Percentiles rank a stretch among this genome's conserved stretches.
Evolutionary conservation across 1,284 basidiomycete genomes (phyloP).

Genomic region (Sparassis latifolia): DNA sequence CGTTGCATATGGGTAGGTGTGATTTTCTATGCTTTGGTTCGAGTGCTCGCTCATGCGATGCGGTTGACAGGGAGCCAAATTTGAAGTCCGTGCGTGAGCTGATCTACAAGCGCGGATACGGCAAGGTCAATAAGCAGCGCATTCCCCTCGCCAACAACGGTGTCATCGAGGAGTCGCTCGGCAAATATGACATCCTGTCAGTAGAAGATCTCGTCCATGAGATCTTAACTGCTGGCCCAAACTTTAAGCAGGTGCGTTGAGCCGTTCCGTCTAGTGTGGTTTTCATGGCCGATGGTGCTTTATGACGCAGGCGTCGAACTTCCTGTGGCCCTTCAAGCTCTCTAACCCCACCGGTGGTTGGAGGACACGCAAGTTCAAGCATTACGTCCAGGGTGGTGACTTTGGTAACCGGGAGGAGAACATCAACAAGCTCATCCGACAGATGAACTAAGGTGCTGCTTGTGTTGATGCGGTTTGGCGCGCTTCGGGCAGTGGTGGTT

Average conservation of each 20-base stretch:
- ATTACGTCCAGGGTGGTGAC: slow-evolving; percentile 92
- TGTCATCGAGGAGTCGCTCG: slow-evolving; percentile 89
- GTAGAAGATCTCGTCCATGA: slow-evolving; percentile 99
- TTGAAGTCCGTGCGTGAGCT: slow-evolving; percentile 95
- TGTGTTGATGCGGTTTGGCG: slow-evolving; percentile 2
- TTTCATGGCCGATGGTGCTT: neutral
- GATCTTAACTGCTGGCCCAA: slow-evolving; percentile 91
- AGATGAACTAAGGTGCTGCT: slow-evolving; percentile 75
- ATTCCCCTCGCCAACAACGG: slow-evolving; percentile 94
- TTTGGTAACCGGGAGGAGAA: slow-evolving; percentile 92
- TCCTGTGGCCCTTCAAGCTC: slow-evolving; percentile 99
- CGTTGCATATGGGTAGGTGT: slow-evolving; percentile 85
- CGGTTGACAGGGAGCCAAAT: slow-evolving; percentile 73
- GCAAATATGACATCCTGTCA: slow-evolving; percentile 95
- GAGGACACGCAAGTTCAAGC: slow-evolving; percentile 95
- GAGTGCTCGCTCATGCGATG: neutral
- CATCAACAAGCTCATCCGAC: slow-evolving; percentile 96
- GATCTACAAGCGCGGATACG: slow-evolving; percentile 99
- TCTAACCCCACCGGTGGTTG: slow-evolving; percentile 99
- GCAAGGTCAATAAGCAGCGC: slow-evolving; percentile 97
- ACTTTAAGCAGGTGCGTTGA: slow-evolving; percentile 88
- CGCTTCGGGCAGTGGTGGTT: too few species aligned
- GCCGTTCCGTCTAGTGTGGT: neutral
- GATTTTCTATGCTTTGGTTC: neutral
- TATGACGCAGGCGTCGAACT: slow-evolving; percentile 70